Base-by-base conservation (phyloP, 306 rosid genomes). In the Coriaria nepalensis region DNA sequence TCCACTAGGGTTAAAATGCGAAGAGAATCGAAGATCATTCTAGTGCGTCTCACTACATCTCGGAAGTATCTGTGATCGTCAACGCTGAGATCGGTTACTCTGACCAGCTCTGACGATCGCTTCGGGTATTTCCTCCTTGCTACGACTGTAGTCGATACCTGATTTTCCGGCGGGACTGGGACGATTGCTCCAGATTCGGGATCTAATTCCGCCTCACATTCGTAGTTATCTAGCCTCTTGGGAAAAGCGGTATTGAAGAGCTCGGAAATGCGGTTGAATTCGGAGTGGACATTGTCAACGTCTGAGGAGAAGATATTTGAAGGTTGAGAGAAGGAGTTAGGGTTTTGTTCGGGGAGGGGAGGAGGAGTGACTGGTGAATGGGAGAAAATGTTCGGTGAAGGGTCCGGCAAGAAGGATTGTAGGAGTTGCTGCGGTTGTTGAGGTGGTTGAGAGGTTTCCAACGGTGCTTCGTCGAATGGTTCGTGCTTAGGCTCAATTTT, bases 1-100 rank as follows among this genome's bases (percentile, higher is more conserved):
- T 69, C 96, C 49, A 44, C 45, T 4, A 70, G 14, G 0, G 75
- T 40, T 6, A 75, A 33, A 13, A 82, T 73, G 5, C 98, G 80
- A 39, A 92, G 49, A n/a, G 96, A 62, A 40, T 92, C 94, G 14
- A 75, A 92, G 6, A 79, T 37, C 98, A 79, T 79, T 45, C 98
- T 48, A 0, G 96, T 78, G 50, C 70, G 58, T 7, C 96, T 59
- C 38, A 82, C 77, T 5, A 75, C 62, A 11, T 69, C 74, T 0
- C 94, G 78, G 35, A 77, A 85, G 63, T 77, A 71, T 14, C 79
- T 63, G 9, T 75, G 79, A 32, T 92, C 96, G 40, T 67, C 69
- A 5, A 32, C 13, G 6, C 68, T 64, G 8, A 82, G 68, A 70
- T 92, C 82, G 40, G 76, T 61, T 14, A 92, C 80, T 6, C 98